Conservation (phyloP, 148 eudicot species). For the Gaultheria prostrata region DNA sequence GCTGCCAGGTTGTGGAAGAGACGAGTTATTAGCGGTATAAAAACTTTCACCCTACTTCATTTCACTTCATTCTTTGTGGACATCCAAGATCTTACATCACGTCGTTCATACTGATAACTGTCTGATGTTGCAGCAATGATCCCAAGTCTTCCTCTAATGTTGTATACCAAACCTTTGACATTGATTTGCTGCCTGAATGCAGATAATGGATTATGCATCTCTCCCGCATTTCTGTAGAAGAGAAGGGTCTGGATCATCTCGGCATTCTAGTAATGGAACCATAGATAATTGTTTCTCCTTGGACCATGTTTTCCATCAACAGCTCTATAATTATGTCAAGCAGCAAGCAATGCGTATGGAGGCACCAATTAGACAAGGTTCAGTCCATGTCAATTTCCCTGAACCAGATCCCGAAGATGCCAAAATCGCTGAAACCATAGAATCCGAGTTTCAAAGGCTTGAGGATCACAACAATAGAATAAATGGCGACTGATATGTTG, state of each 20-base stretch:
- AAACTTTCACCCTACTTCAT: background rate
- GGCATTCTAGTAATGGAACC: conserved; percentile 60
- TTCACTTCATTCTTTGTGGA: background rate
- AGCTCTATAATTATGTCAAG: conserved; percentile 57
- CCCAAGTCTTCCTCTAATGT: background rate
- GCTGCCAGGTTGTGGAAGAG: conserved; percentile 80
- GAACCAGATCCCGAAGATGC: conserved; percentile 71
- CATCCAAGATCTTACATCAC: too few relatives aligned
- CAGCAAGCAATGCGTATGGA: conserved; percentile 44
- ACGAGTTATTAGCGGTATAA: conserved; percentile 81
- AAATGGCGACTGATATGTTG: conserved; percentile 41
- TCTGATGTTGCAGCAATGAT: background rate
- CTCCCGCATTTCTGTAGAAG: conserved; percentile 94
- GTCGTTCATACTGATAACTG: too few relatives aligned
- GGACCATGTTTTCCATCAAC: conserved; percentile 69
- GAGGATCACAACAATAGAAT: conserved; percentile 50
- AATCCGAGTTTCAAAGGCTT: conserved; percentile 65
- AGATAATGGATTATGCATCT: conserved; percentile 92
- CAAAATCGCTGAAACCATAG: conserved; percentile 73
- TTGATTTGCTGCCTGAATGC: conserved; percentile 25
- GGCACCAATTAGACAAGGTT: conserved; percentile 58
- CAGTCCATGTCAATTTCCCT: conserved; percentile 79
- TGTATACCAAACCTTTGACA: background rate
- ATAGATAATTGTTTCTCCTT: conserved; percentile 62
- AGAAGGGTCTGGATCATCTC: conserved; percentile 90